phyloP scores from a whole-genome alignment of 352 stramenopile species.

The Phytophthora parvispora region DNA sequence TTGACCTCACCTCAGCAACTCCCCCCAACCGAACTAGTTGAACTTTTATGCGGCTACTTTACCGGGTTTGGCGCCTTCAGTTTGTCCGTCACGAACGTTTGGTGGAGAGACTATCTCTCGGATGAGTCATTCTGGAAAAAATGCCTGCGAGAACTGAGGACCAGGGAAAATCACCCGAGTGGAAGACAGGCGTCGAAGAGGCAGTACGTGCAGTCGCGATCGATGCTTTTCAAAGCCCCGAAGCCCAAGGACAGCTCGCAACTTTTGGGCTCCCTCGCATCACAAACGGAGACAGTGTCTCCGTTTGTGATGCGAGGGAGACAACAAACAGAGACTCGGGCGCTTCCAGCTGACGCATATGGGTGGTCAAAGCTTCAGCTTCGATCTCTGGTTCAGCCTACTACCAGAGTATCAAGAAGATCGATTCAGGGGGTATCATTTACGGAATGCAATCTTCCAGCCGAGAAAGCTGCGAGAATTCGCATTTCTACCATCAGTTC shows the following conservation, averaged over 20 bases:
- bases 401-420: not conserved
- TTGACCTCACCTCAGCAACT: constrained; percentile 5
- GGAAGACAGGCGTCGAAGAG: no score
- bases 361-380: constrained; percentile 17
- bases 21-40: constrained; percentile 22
- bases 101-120: constrained; percentile 5
- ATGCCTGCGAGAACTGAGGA: not conserved
- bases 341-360: constrained; percentile 13
- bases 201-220: constrained; percentile 9
- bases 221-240: constrained; percentile 8
- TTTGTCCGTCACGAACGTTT: constrained; percentile 24
- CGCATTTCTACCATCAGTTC: constrained; percentile 36
- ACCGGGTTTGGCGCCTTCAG: constrained; percentile 34
- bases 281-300: no score
- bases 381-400: constrained; percentile 23
- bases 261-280: no score
- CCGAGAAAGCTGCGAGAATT: not conserved
- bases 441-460: constrained; percentile 17
- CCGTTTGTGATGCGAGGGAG: no score
- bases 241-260: no score
- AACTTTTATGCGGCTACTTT: constrained; percentile 21
- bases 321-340: no score
- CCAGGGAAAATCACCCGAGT: not conserved
- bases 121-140: constrained; percentile 11
- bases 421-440: constrained; percentile 11